A percentile compares a stretch with the other conserved stretches of the same genome.
These are phyloP conservation scores for Aspergillus coremiiformis DNA, from an alignment of 495 filamentous ascomycete species.

Conservation along the genomic window DNA sequence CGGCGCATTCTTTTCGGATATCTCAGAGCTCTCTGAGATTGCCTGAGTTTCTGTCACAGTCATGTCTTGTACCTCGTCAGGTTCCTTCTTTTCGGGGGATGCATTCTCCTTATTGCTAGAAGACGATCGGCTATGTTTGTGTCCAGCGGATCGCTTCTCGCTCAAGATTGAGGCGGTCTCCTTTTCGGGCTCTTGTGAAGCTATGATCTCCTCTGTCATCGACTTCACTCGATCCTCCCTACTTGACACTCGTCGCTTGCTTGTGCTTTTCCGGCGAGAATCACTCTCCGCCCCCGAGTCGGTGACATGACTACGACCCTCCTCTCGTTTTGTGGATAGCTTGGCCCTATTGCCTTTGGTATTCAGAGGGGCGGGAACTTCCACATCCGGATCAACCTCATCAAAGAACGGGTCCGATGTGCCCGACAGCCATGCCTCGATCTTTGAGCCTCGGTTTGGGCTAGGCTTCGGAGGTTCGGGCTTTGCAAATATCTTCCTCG, in stretches of 20 bases:
- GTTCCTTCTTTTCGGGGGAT: conserved; percentile 16
- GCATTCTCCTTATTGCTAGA: conserved; percentile 13
- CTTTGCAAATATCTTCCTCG: conserved; percentile 47
- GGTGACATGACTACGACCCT: conserved; percentile 6
- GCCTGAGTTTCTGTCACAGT: conserved; percentile 1
- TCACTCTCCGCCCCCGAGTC: conserved; percentile 22
- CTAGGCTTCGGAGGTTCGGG: conserved; percentile 42
- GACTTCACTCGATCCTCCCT: conserved; percentile 15
- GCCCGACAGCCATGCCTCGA: conserved; percentile 69
- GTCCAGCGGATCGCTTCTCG: conserved; percentile 6
- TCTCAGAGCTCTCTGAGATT: conserved; percentile 32
- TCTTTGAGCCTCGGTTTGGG: conserved; percentile 44
- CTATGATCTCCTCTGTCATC: conserved; percentile 5
- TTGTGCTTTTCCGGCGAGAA: conserved; percentile 22
- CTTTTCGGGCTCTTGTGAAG: conserved; percentile 5
- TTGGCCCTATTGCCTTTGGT: conserved; percentile 28
- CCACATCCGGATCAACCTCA: conserved; percentile 26
- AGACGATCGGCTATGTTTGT: conserved; percentile 10
- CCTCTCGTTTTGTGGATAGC: conserved; percentile 20
- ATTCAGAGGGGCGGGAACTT: conserved; percentile 41
- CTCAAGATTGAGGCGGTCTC: conserved; percentile 6
- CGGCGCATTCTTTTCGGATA: conserved; percentile 33
- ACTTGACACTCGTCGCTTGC: conserved; percentile 22
- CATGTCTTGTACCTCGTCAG: conserved; percentile 24
- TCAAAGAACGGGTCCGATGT: conserved; percentile 70